These are phyloP conservation scores for Calendula officinalis DNA, from an alignment of 129 eudicot species.

Conservation along the genomic window DNA sequence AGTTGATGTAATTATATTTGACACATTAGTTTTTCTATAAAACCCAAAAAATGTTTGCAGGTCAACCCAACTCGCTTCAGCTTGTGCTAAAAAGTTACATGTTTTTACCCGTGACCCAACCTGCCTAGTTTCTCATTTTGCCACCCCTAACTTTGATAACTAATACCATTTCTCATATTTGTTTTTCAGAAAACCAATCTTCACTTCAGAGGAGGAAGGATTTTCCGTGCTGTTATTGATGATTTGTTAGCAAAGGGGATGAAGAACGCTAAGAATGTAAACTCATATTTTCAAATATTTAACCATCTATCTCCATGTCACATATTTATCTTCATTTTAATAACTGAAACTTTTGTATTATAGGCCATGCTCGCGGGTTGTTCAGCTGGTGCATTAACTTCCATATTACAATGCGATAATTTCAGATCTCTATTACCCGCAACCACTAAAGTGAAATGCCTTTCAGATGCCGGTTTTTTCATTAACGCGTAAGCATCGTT, in stretches of 20 bases:
- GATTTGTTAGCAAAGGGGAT: slow-evolving; percentile 91
- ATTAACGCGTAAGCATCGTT: slow-evolving; percentile 59
- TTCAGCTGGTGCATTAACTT: slow-evolving; percentile 91
- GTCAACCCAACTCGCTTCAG: neutral
- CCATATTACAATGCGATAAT: slow-evolving; percentile 81
- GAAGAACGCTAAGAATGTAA: slow-evolving; percentile 80
- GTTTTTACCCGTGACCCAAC: neutral
- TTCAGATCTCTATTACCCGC: slow-evolving; percentile 71
- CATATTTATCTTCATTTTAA: neutral
- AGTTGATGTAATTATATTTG: neutral
- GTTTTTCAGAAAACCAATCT: slow-evolving; percentile 59
- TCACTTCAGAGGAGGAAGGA: slow-evolving; percentile 85
- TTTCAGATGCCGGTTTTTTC: slow-evolving; percentile 88
- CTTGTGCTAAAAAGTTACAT: neutral
- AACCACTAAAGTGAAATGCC: slow-evolving; percentile 75
- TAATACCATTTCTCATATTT: neutral
- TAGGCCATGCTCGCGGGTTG: slow-evolving; percentile 91
- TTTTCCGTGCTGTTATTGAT: slow-evolving; percentile 74
- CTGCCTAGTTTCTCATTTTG: neutral
- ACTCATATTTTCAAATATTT: slow-evolving; percentile 18
- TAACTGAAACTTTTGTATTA: neutral
- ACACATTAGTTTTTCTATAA: neutral
- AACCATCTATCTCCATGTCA: neutral
- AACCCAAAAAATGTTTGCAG: neutral
- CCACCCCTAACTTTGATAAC: neutral